Evolutionary conservation across 768 basidiomycete genomes (phyloP), one percentile per base, ranked within the genome.

Genomic region (Russula olivacea): DNA sequence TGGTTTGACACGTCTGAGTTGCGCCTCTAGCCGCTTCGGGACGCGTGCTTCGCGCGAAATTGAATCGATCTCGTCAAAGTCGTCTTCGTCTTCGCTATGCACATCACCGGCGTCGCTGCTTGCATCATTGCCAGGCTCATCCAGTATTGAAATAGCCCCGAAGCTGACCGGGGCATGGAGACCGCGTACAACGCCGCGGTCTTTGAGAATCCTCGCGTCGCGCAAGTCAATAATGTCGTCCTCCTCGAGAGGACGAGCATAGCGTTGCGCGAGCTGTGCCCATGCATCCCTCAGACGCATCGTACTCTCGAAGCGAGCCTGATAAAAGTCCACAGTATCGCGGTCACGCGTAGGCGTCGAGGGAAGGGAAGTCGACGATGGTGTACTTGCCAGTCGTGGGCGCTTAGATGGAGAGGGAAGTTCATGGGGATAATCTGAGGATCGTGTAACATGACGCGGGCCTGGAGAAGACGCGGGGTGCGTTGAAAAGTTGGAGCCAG

Each of bases 141-240:
- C 70, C 32, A 64, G 71, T n/a, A 74, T 73, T 9, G 77, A 74
- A 66, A 87, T 77, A 59, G 76, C 76, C 5, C 88, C 87, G 68
- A 89, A 80, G 12, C 77, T 71, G 66, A 77, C 78, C 40, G 73
- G 76, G 54, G 72, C 72, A 25, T 73, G 69, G 17, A 77, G 73
- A 17, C 69, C 68, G 51, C 82, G 80, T 47, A 88, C 74, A 4
- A 88, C 80, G 2, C 90, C 90, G 62, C 87, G 81, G 71, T 92
- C 87, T 68, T 82, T 83, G 61, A 89, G 76, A 47, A 92, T 77
- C 64, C 80, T 72, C 12, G 79, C 81, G 12, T 82, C 84, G 59
- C 77, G 75, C 3, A 93, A 74, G 69, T 91, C 86, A 36, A 92
- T 77, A 51, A 91, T 85, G 71, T 93, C 90, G 72, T 92, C 90